Evolutionary conservation across 73 alveolate genomes (phyloP).

Genomic region (Stentor roeselii): DNA sequence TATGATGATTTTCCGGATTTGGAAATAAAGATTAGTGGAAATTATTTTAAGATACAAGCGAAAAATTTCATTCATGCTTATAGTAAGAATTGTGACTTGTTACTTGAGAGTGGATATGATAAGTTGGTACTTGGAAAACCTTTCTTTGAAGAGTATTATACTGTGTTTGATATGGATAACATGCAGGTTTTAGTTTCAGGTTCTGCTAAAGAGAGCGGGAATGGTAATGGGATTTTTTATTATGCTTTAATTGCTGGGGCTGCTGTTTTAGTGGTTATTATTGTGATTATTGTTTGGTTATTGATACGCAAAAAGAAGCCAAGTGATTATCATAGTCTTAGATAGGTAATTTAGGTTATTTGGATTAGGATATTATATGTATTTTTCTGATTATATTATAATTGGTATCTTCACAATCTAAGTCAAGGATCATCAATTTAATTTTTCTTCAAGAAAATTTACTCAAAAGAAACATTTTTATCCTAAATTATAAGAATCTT

Average conservation of each 20-base stretch:
- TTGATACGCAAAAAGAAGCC: background rate
- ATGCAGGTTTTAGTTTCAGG: background rate
- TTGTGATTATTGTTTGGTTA: background rate
- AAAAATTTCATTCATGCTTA: too few species aligned
- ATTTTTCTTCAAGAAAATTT: too few species aligned
- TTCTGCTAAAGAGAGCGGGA: background rate
- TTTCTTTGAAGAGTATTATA: background rate
- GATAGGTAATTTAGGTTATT: too few species aligned
- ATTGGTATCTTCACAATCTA: too few species aligned
- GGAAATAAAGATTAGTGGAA: background rate
- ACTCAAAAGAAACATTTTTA: too few species aligned
- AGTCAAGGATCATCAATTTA: too few species aligned
- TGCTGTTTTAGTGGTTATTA: background rate
- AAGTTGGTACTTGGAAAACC: background rate
- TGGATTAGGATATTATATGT: too few species aligned
- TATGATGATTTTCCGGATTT: background rate
- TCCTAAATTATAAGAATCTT: too few species aligned
- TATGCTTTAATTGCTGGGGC: background rate
- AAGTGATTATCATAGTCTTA: background rate
- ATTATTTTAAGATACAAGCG: background rate
- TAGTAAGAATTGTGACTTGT: background rate
- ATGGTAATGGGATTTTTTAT: background rate
- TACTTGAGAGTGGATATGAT: background rate
- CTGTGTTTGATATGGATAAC: background rate
- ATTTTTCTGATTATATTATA: too few species aligned